Evolutionary conservation across 129 eudicot genomes (phyloP).

Genomic region (Artemisia argyi): DNA sequence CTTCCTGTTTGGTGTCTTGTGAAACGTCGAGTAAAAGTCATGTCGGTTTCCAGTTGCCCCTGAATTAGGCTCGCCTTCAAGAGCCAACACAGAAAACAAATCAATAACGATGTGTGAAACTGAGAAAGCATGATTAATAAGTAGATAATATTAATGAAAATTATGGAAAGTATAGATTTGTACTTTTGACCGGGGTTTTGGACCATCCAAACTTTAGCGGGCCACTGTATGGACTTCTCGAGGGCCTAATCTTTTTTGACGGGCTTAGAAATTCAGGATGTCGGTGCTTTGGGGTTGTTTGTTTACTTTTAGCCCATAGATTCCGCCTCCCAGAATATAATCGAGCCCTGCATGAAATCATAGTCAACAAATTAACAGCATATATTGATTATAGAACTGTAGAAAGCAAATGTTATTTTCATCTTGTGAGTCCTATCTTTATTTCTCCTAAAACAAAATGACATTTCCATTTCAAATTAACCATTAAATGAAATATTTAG

Average conservation of each 20-base stretch:
- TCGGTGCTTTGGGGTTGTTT: slow-evolving; percentile 32
- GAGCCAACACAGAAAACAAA: neutral
- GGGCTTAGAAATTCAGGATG: slow-evolving; percentile 69
- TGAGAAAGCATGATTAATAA: too few relatives aligned
- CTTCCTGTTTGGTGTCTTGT: slow-evolving; percentile 70
- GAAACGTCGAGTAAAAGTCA: slow-evolving; percentile 69
- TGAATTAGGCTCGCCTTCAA: slow-evolving; percentile 34
- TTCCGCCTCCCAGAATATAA: slow-evolving; percentile 30
- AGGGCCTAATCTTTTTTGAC: slow-evolving; percentile 36
- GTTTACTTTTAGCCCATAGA: slow-evolving; percentile 34
- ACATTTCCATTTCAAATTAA: neutral
- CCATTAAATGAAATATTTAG: neutral
- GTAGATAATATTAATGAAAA: neutral
- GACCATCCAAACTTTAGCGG: slow-evolving; percentile 41
- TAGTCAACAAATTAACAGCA: neutral
- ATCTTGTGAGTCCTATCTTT: neutral
- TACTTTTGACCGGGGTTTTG: slow-evolving; percentile 57
- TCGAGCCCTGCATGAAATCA: slow-evolving; percentile 33
- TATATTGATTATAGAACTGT: too few relatives aligned
- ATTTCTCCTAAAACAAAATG: neutral
- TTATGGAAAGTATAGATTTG: neutral
- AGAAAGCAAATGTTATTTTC: neutral
- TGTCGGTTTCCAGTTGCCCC: slow-evolving; percentile 20
- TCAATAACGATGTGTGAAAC: neutral
- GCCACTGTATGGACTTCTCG: slow-evolving; percentile 37